Conservation (phyloP, 179 eudicot species). For the Beta macrorhiza region DNA sequence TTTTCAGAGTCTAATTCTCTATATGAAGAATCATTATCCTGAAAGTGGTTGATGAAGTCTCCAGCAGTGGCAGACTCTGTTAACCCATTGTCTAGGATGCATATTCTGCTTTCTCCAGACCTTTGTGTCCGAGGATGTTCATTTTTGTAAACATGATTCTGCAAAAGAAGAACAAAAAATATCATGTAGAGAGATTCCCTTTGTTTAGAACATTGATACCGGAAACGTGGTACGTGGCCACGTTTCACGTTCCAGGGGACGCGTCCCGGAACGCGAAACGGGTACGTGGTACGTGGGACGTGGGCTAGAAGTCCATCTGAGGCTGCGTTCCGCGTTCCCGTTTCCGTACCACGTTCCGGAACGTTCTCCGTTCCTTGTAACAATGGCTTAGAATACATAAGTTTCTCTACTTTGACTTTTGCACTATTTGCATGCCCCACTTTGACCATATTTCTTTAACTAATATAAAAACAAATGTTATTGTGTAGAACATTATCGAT, state of each 20-base stretch:
- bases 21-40: slow-evolving; percentile 37
- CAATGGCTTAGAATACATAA: neutral
- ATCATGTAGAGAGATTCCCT: neutral
- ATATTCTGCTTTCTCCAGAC: slow-evolving; percentile 37
- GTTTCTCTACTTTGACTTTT: neutral
- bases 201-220: neutral
- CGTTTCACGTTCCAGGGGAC: no score
- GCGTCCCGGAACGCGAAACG: no score
- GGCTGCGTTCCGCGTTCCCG: no score
- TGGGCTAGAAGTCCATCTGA: no score
- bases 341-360: no score
- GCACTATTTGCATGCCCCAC: neutral
- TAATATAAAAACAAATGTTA: no score
- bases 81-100: slow-evolving; percentile 36
- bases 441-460: no score
- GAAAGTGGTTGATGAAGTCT: slow-evolving; percentile 42
- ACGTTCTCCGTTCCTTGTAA: no score
- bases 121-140: slow-evolving; percentile 36
- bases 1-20: slow-evolving; percentile 44
- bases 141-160: slow-evolving; percentile 48
- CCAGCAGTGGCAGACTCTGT: slow-evolving; percentile 36
- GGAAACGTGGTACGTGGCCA: no score
- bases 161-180: slow-evolving; percentile 25
- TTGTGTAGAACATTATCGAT: no score
- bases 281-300: no score